Evolutionary conservation across 192 early-diverging fungal species (phyloP), one percentile per base, ranked within the genome.

Genomic region (Backusella australiensis): DNA sequence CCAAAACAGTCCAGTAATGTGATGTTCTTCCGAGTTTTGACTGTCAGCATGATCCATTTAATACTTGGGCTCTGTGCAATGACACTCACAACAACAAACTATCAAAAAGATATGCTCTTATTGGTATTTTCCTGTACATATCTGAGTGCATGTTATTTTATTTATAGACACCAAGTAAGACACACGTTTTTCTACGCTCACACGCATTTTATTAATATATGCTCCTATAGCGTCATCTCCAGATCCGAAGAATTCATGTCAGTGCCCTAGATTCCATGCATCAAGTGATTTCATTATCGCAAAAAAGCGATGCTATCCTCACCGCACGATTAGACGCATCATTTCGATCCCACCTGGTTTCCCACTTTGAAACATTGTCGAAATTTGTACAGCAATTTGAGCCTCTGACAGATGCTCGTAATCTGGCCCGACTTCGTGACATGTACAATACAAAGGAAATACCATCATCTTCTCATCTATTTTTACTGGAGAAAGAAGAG

Each of bases 361-460:
- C 23, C 9, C 39, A 68, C 36, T 26, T 76, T 53, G 66, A 69
- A 23, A 39, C 75, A 21, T 59, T 69, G 5, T 35, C 34, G 6
- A 56, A 52, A n/a, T 73, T 53, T 34, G 21, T 73, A 26, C 56
- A 63, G 4, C 56, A 63, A 63, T 23, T 63, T 19, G 32, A 67
- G 34, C 82, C 88, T n/a, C 81, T 83, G 34, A 83, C 82, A 34
- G 79, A 85, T 70, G 72, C 72, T 12, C 72, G 68, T 17, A 83
- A 83, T 49, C 76, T 88, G 11, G 72, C 71, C 46, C 80, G 80
- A 21, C 77, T 89, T 19, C 68, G 81, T n/a, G 85, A 85, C 56
- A 87, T 89, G 87, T 89, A 87, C 69, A 82, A 85, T 67, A 78
- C 75, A 5, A 69, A 70, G 36, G 74, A 39, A 73, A 56, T 56